Conservation (phyloP, 1,284 basidiomycete genomes). For the Ceratobasidium sp. region DNA sequence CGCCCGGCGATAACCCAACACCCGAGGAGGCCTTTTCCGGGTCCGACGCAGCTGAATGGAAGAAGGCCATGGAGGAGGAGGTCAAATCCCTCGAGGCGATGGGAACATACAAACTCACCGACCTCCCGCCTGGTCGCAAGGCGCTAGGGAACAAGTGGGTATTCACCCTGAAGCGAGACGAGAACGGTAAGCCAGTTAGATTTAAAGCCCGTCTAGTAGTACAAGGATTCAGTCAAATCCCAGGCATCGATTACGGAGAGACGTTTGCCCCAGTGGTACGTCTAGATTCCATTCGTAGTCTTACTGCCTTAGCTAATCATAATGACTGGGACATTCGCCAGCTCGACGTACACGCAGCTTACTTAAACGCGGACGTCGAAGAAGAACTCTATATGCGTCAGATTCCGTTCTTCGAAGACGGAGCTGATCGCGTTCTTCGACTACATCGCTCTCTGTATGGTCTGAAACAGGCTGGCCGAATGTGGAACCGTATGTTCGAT, state of each 20-base stretch:
- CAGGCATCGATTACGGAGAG: slow-evolving; percentile 51
- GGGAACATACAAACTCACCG: background rate
- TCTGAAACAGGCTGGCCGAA: slow-evolving; percentile 55
- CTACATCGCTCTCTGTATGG: slow-evolving; percentile 56
- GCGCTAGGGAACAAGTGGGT: slow-evolving; percentile 14
- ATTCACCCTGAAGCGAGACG: too few species aligned
- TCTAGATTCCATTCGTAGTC: slow-evolving; percentile 42
- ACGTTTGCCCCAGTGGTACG: slow-evolving; percentile 49
- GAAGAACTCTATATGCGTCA: slow-evolving; percentile 43
- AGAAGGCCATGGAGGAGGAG: background rate
- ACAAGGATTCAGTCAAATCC: slow-evolving; percentile 56
- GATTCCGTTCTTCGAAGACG: background rate
- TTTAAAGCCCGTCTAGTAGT: slow-evolving; percentile 58
- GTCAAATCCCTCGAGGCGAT: background rate
- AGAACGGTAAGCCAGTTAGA: slow-evolving; percentile 52
- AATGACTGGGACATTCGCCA: slow-evolving; percentile 38
- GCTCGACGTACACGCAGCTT: slow-evolving; percentile 44
- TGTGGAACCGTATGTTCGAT: slow-evolving; percentile 55
- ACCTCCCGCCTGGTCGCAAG: slow-evolving; percentile 3
- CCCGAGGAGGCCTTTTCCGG: background rate
- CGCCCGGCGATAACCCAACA: background rate
- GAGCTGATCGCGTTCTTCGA: background rate
- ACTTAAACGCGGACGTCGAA: too few species aligned
- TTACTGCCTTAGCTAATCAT: slow-evolving; percentile 41
- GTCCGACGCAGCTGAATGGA: too few species aligned